Conservation (phyloP, 345 rosid species). For the Sisymbrium irio region DNA sequence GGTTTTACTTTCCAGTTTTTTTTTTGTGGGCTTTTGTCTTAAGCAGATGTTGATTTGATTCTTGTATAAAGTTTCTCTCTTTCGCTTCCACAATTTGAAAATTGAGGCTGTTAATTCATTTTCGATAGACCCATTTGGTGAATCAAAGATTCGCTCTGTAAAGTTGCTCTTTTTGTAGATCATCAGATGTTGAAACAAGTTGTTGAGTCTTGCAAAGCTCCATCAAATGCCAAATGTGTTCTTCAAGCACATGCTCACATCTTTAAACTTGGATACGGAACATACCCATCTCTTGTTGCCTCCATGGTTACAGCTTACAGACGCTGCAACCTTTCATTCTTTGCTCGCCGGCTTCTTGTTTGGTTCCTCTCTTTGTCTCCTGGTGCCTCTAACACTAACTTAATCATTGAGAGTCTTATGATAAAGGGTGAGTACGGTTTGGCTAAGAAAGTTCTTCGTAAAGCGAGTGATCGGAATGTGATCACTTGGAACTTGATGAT, state of each 20-base stretch:
- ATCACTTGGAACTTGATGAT: constrained; percentile 83
- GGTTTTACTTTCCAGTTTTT: not conserved
- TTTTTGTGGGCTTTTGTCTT: not conserved
- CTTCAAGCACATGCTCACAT: constrained; percentile 50
- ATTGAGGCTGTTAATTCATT: not conserved
- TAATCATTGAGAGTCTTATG: constrained; percentile 49
- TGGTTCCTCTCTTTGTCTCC: constrained; percentile 37
- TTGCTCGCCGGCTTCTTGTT: constrained; percentile 43
- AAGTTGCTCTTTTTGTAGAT: constrained; percentile 38
- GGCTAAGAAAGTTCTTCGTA: constrained; percentile 55
- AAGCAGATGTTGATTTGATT: not conserved
- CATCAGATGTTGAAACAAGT: constrained; percentile 37
- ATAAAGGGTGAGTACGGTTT: constrained; percentile 47
- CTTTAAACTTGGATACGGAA: constrained; percentile 55
- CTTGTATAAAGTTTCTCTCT: not conserved
- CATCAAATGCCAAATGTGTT: constrained; percentile 41
- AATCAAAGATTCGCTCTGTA: too few relatives aligned
- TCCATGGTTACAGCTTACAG: constrained; percentile 52
- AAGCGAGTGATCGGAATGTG: constrained; percentile 47
- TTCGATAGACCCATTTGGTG: too few relatives aligned
- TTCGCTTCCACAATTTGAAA: not conserved
- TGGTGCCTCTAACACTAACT: constrained; percentile 43
- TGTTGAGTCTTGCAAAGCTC: constrained; percentile 49
- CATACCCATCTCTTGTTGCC: constrained; percentile 52
- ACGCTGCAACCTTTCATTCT: constrained; percentile 37